Base-by-base conservation (phyloP, 176 grass and related monocot genomes). In the Luzula sylvatica region DNA sequence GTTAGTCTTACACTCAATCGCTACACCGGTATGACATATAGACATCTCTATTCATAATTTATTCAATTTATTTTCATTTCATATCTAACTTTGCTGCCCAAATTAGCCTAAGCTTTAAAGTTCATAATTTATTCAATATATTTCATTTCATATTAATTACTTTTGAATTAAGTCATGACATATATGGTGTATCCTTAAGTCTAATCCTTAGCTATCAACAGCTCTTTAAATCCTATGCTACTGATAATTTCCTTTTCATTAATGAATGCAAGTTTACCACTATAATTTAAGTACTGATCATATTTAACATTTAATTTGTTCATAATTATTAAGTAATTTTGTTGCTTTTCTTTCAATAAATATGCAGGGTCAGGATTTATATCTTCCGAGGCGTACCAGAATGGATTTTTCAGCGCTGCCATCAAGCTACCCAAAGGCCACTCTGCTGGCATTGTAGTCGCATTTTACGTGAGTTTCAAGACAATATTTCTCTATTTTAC, bases 391-490 rank as follows among this genome's bases (percentile, higher is more conserved):
- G 70, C 79, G 47, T 93, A 86, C 55, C 74, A 72, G 22, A 78
- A 77, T 20, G 87, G 87, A 11, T 82, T 93, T 66, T 93, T 93
- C 73, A 86, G 87, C 50, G 74, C 87, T 14, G 74, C 81, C 18
- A 86, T 93, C 60, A 86, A 82, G 70, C 70, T 93, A 24, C 87
- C 87, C 20, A 59, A 49, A 58, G 77, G 73, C 18, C 81, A 93
- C 66, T 78, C 87, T 39, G 87, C 87, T 18, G 87, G 87, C 12
- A 66, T 93, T 68, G 87, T 93, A 39, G 87, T 86, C 32, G 87
- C 87, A 46, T 93, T 93, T 78, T 93, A 93, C 15, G 87, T 93
- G 20, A 84, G 86, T 64, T 8, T 11, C 38, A 18, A 30, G 2
- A 58, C 4, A 55, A 14, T 15, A 35, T 3, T 7, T 35, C 9